Conservation (phyloP, 106 monocot species). For the Agapanthus africanus region DNA sequence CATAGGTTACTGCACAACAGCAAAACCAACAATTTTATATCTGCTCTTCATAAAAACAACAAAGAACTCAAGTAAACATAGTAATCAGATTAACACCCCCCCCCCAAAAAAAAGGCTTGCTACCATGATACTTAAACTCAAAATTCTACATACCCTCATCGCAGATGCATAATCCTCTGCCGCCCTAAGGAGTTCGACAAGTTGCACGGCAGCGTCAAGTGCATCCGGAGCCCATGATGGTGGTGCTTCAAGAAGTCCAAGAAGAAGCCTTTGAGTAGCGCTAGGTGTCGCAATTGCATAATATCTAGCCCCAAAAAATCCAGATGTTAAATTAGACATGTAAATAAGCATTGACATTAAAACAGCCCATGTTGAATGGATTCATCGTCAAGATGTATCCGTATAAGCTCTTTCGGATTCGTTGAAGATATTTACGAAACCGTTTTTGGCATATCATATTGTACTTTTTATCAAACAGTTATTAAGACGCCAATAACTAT, state of each 20-base stretch:
- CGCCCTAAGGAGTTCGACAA: slow-evolving; percentile 95
- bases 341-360: too few relatives aligned
- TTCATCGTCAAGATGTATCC: too few relatives aligned
- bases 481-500: too few relatives aligned
- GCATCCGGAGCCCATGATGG: slow-evolving; percentile 99
- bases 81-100: too few relatives aligned
- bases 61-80: not conserved
- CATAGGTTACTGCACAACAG: not conserved
- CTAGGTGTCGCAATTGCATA: slow-evolving; percentile 99
- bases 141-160: slow-evolving; percentile 58
- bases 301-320: slow-evolving; percentile 54
- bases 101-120: too few relatives aligned
- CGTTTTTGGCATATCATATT: too few relatives aligned
- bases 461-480: too few relatives aligned
- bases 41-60: not conserved
- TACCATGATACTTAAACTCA: not conserved
- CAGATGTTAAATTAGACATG: not conserved
- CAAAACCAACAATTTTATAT: not conserved
- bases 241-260: slow-evolving; percentile 98
- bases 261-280: slow-evolving; percentile 91
- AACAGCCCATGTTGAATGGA: too few relatives aligned
- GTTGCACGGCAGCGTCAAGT: slow-evolving; percentile 97
- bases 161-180: slow-evolving; percentile 94
- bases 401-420: too few relatives aligned
- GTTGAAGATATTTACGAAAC: too few relatives aligned